Percentiles rank a stretch among this genome's conserved stretches.
phyloP scores from a whole-genome alignment of 352 stramenopile genomes.

The Phytophthora pisi region DNA sequence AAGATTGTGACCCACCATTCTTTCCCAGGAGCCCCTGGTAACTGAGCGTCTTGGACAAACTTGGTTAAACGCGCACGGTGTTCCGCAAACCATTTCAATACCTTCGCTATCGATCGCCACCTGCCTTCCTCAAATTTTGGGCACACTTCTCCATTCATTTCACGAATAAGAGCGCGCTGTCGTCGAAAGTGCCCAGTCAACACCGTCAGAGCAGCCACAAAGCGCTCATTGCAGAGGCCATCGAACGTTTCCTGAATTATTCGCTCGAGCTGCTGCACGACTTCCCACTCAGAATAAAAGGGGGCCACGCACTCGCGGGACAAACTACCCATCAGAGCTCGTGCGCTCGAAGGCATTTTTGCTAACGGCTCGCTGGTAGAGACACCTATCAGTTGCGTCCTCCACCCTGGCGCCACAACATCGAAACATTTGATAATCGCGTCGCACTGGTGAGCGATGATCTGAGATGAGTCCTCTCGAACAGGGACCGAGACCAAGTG shows the following conservation, averaged over 20 bases:
- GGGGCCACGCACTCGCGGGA: constrained; percentile 20
- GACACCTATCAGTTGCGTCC: constrained; percentile 25
- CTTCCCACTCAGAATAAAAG: constrained; percentile 27
- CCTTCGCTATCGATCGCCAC: constrained; percentile 32
- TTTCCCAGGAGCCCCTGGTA: constrained; percentile 21
- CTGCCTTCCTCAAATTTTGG: constrained; percentile 32
- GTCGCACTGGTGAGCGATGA: constrained; percentile 23
- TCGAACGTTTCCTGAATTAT: constrained; percentile 30
- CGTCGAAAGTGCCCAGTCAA: constrained; percentile 30
- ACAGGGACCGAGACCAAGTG: constrained; percentile 35
- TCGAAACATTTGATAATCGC: constrained; percentile 32
- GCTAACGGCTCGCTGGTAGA: constrained; percentile 14
- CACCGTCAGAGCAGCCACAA: constrained; percentile 24
- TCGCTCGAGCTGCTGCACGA: constrained; percentile 25
- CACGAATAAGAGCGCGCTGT: constrained; percentile 23
- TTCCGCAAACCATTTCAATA: constrained; percentile 25
- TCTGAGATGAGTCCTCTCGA: constrained; percentile 27
- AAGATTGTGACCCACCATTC: constrained; percentile 40
- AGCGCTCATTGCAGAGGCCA: constrained; percentile 26
- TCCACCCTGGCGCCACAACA: constrained; percentile 29
- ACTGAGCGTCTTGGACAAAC: constrained; percentile 21
- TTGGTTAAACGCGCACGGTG: constrained; percentile 25
- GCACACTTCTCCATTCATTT: constrained; percentile 36
- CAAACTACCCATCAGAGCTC: constrained; percentile 18
- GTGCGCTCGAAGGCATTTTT: constrained; percentile 26